A percentile compares a stretch with the other conserved stretches of the same genome.
These are phyloP conservation scores for Rostrohypoxylon terebratum DNA, from an alignment of 495 filamentous ascomycete genomes.

Conservation along the genomic window DNA sequence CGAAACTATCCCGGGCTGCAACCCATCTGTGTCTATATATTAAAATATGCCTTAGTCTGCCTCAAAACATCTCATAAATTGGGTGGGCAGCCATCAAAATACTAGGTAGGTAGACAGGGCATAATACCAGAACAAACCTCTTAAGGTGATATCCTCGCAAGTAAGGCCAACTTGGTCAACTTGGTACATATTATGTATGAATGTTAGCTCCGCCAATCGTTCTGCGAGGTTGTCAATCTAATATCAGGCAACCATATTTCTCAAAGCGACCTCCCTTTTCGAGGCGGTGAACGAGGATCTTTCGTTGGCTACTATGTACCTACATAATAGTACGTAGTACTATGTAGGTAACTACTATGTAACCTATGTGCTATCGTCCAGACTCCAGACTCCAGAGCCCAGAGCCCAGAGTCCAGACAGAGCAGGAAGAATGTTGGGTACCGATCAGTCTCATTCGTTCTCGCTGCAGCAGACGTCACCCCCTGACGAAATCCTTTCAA, in stretches of 20 bases:
- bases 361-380: too few relatives aligned
- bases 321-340: too few relatives aligned
- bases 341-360: too few relatives aligned
- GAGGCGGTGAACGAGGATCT: slow-evolving; percentile 43
- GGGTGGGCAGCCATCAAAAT: slow-evolving; percentile 1
- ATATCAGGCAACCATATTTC: slow-evolving; percentile 44
- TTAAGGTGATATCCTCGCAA: slow-evolving; percentile 12
- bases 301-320: neutral
- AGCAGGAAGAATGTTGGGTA: slow-evolving; percentile 35
- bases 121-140: neutral
- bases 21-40: slow-evolving; percentile 6
- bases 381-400: slow-evolving; percentile 8
- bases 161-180: slow-evolving; percentile 22
- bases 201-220: slow-evolving; percentile 32
- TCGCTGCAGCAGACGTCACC: slow-evolving; percentile 30
- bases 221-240: slow-evolving; percentile 32
- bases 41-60: neutral
- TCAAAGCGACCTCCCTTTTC: slow-evolving; percentile 30
- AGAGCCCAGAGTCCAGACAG: slow-evolving; percentile 26
- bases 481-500: slow-evolving; percentile 38
- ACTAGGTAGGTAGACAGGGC: neutral
- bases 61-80: neutral
- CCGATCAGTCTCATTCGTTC: slow-evolving; percentile 30
- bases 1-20: slow-evolving; percentile 9
- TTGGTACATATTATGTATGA: too few relatives aligned